These are phyloP conservation scores for Daldinia loculata DNA, from an alignment of 495 filamentous ascomycete species.

Conservation along the genomic window DNA sequence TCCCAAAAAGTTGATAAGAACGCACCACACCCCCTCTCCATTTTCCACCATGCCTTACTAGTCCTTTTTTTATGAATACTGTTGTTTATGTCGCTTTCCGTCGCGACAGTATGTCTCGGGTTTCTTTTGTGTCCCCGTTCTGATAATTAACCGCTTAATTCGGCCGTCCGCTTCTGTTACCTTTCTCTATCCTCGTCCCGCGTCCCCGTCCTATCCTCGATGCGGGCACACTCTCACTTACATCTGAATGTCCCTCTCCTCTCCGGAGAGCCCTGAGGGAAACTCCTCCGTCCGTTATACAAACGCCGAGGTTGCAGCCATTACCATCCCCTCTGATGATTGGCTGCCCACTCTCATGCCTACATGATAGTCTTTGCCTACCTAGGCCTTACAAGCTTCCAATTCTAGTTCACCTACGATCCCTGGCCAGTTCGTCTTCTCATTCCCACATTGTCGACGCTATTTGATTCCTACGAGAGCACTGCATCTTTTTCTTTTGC, in stretches of 20 bases:
- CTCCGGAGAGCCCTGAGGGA: constrained; percentile 27
- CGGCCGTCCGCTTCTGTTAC: constrained; percentile 10
- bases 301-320: constrained; percentile 36
- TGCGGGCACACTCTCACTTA: constrained; percentile 19
- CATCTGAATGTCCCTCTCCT: constrained; percentile 29
- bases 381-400: constrained; percentile 18
- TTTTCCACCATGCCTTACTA: constrained; percentile 33
- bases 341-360: constrained; percentile 34
- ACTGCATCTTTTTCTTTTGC: constrained; percentile 34
- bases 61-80: constrained; percentile 15
- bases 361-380: constrained; percentile 38
- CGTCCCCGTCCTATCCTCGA: constrained; percentile 9
- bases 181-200: constrained; percentile 7
- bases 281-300: constrained; percentile 31
- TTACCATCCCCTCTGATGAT: constrained; percentile 26
- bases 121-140: constrained; percentile 31
- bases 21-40: constrained; percentile 42
- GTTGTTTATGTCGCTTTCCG: constrained; percentile 39
- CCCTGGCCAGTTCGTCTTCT: constrained; percentile 35
- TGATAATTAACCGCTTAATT: constrained; percentile 36
- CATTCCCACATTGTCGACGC: constrained; percentile 33
- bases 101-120: constrained; percentile 35
- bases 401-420: constrained; percentile 34
- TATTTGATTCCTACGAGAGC: constrained; percentile 30
- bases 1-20: constrained; percentile 41